phyloP scores from a whole-genome alignment of 768 basidiomycete species.

The Pulveroboletus sp. region DNA sequence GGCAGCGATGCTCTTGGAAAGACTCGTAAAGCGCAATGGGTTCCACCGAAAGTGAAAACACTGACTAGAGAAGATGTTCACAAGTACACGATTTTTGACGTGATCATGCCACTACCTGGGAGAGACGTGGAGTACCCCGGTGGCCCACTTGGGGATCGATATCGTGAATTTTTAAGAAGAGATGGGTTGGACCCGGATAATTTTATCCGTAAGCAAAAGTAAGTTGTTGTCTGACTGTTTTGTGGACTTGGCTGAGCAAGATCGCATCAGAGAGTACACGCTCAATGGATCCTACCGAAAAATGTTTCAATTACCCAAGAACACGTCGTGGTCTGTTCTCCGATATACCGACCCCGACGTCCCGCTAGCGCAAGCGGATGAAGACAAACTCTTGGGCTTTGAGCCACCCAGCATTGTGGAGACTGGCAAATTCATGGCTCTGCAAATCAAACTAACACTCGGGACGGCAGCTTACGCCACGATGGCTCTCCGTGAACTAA shows the following conservation, averaged over 20 bases:
- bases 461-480: conserved; percentile 95
- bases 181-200: conserved; percentile 92
- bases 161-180: conserved; percentile 72
- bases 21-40: conserved; percentile 44
- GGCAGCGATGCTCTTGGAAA: conserved; percentile 17
- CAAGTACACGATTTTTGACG: conserved; percentile 88
- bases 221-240: conserved; percentile 22
- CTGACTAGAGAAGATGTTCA: conserved; percentile 74
- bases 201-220: conserved; percentile 90
- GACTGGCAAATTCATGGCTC: conserved; percentile 81
- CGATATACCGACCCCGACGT: conserved; percentile 94
- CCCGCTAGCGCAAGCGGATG: conserved; percentile 90
- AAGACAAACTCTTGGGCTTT: conserved; percentile 84
- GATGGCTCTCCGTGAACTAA: conserved; percentile 94
- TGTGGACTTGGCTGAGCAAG: conserved; percentile 6
- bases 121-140: conserved; percentile 92
- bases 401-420: conserved; percentile 64
- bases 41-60: conserved; percentile 69
- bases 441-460: conserved; percentile 83
- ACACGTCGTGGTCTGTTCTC: conserved; percentile 78
- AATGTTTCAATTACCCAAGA: conserved; percentile 81
- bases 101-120: conserved; percentile 96
- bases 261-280: conserved; percentile 72
- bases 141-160: conserved; percentile 82
- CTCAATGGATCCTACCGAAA: conserved; percentile 92